Base-by-base conservation (phyloP, 768 basidiomycete species). In the Mycena metata region DNA sequence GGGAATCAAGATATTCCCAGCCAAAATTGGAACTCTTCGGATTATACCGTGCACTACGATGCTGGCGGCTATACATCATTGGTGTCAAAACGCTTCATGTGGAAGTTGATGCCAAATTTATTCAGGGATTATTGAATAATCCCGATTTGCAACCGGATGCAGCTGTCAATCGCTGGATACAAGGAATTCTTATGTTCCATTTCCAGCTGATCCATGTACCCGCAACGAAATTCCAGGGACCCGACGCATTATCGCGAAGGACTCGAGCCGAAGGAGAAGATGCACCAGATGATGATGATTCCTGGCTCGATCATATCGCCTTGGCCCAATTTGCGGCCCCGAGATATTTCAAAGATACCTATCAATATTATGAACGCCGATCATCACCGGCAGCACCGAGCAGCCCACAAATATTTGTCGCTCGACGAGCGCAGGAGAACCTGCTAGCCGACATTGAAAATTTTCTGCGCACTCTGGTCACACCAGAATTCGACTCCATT, bases 1-100 rank as follows among this genome's bases (percentile, higher is more conserved):
- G 67, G 5, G 78, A 83, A 66, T 50, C 72, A 7, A 51, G 73
- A 1, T 84, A 78, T n/a, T n/a, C n/a, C n/a, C n/a, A n/a, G n/a
- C n/a, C n/a, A n/a, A n/a, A n/a, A n/a, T n/a, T n/a, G n/a, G 49
- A 50, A 50, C 11, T 50, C 15, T 50, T 50, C 16, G 49, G 49
- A 50, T 13, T 50, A 5, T 50, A 50, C 13, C 23, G 49, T 26
- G 49, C 49, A 5, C 23, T 50, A 10, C 23, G 49, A 2, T 21
- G 21, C 17, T 50, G 49, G 49, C n/a, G 43, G 17, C 16, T 45
- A 19, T 49, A 49, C 23, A 49, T 49, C 7, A 49, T 49, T n/a
- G n/a, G n/a, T n/a, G n/a, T n/a, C n/a, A n/a, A n/a, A n/a, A n/a
- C n/a, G n/a, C n/a, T n/a, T n/a, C 21, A 15, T 5, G 47, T 49